These are phyloP conservation scores for Ceratobasidium sp. DNA, from an alignment of 1,284 basidiomycete species.

Conservation along the genomic window DNA sequence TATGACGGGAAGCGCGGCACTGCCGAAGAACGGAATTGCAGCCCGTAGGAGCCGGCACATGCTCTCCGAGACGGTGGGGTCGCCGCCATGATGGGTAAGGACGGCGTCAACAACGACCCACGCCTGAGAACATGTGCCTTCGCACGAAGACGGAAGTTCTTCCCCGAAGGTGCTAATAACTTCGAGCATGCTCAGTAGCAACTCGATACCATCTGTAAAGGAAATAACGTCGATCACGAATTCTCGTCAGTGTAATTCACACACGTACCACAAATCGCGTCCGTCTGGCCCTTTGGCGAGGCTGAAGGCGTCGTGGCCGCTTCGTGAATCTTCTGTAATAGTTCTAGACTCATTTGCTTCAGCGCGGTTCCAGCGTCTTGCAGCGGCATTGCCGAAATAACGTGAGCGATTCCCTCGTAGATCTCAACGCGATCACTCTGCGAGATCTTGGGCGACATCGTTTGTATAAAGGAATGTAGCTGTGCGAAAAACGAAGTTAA, in stretches of 20 bases:
- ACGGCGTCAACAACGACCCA: conserved; percentile 87
- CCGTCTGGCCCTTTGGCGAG: conserved; percentile 27
- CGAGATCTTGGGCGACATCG: conserved; percentile 75
- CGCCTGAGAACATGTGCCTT: conserved; percentile 76
- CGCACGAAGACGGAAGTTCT: conserved; percentile 80
- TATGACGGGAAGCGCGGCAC: conserved; percentile 69
- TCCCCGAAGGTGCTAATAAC: conserved; percentile 82
- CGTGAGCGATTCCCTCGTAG: conserved; percentile 93
- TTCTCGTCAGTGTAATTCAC: neutral
- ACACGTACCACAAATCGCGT: conserved; percentile 40
- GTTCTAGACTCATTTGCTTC: conserved; percentile 81
- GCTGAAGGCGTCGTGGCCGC: conserved; percentile 58
- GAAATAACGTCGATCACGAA: conserved; percentile 6
- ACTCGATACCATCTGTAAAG: conserved; percentile 77
- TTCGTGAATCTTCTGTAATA: conserved; percentile 72
- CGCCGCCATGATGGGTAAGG: conserved; percentile 78
- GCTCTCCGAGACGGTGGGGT: conserved; percentile 83
- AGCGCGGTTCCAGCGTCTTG: conserved; percentile 84
- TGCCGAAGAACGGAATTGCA: conserved; percentile 82
- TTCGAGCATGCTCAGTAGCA: conserved; percentile 85
- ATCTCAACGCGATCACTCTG: conserved; percentile 92
- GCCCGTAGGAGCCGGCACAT: conserved; percentile 86
- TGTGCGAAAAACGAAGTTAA: conserved; percentile 91
- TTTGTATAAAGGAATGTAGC: conserved; percentile 85
- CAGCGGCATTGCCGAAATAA: conserved; percentile 92